Percentiles rank a stretch among this genome's conserved stretches.
Evolutionary conservation across 2,329 filamentous ascomycete species (phyloP).

Genomic region (Hirsutella rhossiliensis): DNA sequence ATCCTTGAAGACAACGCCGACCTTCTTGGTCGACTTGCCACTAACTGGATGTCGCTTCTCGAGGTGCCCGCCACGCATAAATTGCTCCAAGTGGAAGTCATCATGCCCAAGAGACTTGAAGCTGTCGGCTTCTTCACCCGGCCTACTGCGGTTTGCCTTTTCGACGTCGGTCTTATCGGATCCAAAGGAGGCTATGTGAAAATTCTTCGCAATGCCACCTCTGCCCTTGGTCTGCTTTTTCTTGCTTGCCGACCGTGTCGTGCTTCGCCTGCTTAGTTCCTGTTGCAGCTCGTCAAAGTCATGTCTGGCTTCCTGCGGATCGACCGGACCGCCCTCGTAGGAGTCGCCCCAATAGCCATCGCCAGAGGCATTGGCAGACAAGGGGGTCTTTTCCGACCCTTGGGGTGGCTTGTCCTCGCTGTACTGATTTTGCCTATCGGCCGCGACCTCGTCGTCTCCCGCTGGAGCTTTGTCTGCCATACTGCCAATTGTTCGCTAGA

Average conservation of each 20-base stretch:
- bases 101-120: constrained; percentile 9
- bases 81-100: constrained; percentile 56
- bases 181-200: background rate
- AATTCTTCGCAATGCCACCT: background rate
- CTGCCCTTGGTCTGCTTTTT: background rate
- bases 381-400: background rate
- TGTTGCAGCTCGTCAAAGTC: constrained; percentile 11
- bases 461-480: too few species aligned
- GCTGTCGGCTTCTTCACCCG: background rate
- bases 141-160: background rate
- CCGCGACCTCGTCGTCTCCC: too few species aligned
- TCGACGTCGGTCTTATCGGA: background rate
- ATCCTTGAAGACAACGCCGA: constrained; percentile 58
- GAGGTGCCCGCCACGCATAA: constrained; percentile 63
- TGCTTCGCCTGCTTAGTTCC: constrained; percentile 10
- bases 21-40: constrained; percentile 43
- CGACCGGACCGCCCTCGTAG: constrained; percentile 9
- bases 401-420: too few species aligned
- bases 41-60: constrained; percentile 52
- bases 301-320: constrained; percentile 6
- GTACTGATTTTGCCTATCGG: too few species aligned
- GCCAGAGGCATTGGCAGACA: background rate
- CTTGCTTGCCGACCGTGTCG: constrained; percentile 2
- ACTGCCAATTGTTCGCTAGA: too few species aligned
- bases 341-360: constrained; percentile 15